Base-by-base conservation (phyloP, 2,329 filamentous ascomycete genomes). In the Trichoderma sp. region DNA sequence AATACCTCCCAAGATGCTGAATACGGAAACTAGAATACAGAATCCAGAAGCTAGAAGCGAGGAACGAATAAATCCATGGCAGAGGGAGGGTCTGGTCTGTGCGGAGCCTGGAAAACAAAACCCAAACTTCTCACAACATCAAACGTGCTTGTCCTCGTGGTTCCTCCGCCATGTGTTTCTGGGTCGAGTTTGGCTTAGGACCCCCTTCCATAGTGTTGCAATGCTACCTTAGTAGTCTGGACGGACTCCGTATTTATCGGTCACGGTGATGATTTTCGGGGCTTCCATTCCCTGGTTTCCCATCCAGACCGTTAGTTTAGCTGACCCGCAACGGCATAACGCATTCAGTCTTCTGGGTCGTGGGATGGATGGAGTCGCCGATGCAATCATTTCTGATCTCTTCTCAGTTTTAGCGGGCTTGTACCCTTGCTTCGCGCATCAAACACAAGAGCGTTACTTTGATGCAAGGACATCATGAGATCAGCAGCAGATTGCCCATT, bases 81-180 rank as follows among this genome's bases (percentile, higher is more conserved):
- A 27, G 31, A 38, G 14, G 35, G 35, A 38, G 35, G 35, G 35
- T 38, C 35, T 16, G 35, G 59, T 21, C 59, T 45, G 38, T 53
- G 69, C 69, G 59, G 59, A 72, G 59, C 29, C 59, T 2, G 16
- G 38, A 18, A 64, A 35, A 9, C 50, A 21, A 21, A 31, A 35
- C 8, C 45, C 4, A 1, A 21, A 53, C 45, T 53, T 9, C 27
- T 45, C 21, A 64, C 50, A 60, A 41, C 69, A 72, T 72, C 38
- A 64, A 71, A 21, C 56, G 16, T 50, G 35, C 41, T 64, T 72
- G 69, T 29, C 69, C 69, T 72, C 69, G 69, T 63, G 69, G 65
- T 12, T 27, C 38, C 24, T 41, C 38, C 21, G 14, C 62, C 31
- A 38, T 64, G 31, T 35, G n/a, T 29, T 50, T 41, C 18, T 45